Conservation (phyloP, 345 rosid genomes). For the Toxicodendron radicans region DNA sequence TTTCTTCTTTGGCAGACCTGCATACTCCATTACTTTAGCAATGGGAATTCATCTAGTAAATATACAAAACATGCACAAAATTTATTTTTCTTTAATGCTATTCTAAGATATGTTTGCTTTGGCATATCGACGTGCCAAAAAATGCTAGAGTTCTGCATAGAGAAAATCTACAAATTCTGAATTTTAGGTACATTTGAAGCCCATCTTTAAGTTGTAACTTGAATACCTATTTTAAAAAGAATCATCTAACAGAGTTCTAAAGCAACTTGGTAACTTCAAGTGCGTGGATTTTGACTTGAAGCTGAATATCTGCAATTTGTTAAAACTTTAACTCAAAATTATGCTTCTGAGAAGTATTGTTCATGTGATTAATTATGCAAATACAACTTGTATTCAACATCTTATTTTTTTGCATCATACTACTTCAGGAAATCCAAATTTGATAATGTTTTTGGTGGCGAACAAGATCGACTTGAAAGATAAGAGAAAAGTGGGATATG, state of each 20-base stretch:
- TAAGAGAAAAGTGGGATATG: slow-evolving; percentile 55
- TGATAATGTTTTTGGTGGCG: slow-evolving; percentile 67
- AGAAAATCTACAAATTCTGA: neutral
- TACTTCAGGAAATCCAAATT: slow-evolving; percentile 60
- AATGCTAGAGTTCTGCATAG: neutral
- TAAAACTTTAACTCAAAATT: neutral
- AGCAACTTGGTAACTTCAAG: neutral
- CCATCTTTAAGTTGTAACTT: neutral
- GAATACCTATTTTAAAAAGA: neutral
- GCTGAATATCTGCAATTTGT: neutral
- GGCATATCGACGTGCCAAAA: neutral
- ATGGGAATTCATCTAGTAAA: neutral
- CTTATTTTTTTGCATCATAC: neutral
- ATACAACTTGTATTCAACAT: neutral
- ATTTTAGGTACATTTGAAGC: neutral
- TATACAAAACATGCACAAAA: neutral
- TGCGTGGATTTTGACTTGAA: neutral
- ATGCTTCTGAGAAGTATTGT: neutral
- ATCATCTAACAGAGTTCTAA: neutral
- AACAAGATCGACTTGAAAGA: slow-evolving; percentile 74
- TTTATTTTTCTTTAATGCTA: neutral
- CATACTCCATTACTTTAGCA: neutral
- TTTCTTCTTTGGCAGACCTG: neutral
- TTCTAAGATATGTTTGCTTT: neutral
- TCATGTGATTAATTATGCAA: neutral